Base-by-base conservation (phyloP, 73 alveolate species). In the Paramecium sexaurelia region DNA sequence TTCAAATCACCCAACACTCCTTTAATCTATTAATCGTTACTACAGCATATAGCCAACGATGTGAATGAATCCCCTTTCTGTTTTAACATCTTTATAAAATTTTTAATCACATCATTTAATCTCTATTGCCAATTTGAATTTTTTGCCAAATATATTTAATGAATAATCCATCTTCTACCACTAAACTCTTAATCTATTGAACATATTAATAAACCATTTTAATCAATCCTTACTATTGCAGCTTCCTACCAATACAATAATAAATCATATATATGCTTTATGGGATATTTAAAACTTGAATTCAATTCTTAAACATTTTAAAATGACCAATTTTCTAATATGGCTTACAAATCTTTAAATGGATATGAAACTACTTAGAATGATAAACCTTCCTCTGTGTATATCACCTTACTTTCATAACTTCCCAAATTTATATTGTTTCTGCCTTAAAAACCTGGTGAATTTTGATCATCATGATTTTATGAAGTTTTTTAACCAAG, bases 91-190 rank as follows among this genome's bases (percentile, higher is more conserved):
- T 61, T 61, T 2, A 61, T 61, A 32, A 61, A 61, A 61, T 32
- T 17, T 32, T 61, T 11, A 29, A 61, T 61, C 5, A 61, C 43
- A 29, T 13, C 26, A 11, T 19, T 19, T 24, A 61, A 32, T 61
- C 39, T 26, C 26, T 61, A 61, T 32, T 61, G 26, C 83, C 83
- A 61, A 9, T 61, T 22, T 11, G n/a, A 5, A 22, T 61, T 45
- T 8, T 61, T 61, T 13, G 20, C 1, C 8, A 61, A 61, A 29
- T 29, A 61, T 61, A 61, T 29, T 32, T 29, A 29, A 32, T 61
- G 83, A 5, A 61, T 11, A 61, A 61, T 61, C 83, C 83, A 61
- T 29, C 83, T 61, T 26, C 83, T 61, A 26, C 83, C 83, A 61
- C 39, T 61, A 6, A 61, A 61, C 9, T 61, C 83, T 10, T 61